Base-by-base conservation (phyloP, 495 filamentous ascomycete genomes). In the Penicillium chermesinum region DNA sequence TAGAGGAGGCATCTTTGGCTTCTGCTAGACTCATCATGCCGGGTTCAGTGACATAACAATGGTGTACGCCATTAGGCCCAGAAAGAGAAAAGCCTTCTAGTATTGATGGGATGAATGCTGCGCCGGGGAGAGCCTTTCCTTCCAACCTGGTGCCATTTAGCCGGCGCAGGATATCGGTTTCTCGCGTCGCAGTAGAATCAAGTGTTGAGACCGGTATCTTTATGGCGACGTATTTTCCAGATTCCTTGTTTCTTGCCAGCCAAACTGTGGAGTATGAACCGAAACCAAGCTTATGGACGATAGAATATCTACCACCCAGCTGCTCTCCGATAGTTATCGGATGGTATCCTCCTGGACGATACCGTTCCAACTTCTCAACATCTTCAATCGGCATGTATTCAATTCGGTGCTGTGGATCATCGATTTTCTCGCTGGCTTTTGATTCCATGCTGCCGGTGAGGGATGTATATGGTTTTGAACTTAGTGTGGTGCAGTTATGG, bases 21-120 rank as follows among this genome's bases (percentile, higher is more conserved):
- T 57, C 57, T 15, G 38, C 27, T 9, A 71, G 21, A 51, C 49
- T 67, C 16, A 48, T 41, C 30, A 25, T 57, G 32, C 41, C 59
- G 12, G 36, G 46, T 1, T 14, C 16, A 19, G 63, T 72, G 12
- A 74, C 71, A 7, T 67, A 54, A 49, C 67, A 72, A n/a, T 52
- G 42, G 46, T 76, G 72, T 1, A 15, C 58, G 17, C 69, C 71
- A 52, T 78, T 75, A 3, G 65, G 66, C 1, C 73, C 67, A 10
- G 58, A 20, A 25, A 71, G 25, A 1, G 15, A 44, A 44, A 75
- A 76, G 6, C 40, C 40, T 52, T 75, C 69, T 5, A 67, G 45
- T 4, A 66, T 33, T 2, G 36, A 37, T 7, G 56, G 54, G 20
- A 71, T 64, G n/a, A n/a, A n/a, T n/a, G n/a, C n/a, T n/a, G n/a